Evolutionary conservation across 2,329 filamentous ascomycete species (phyloP).

Genomic region (Pseudofabraea citricarpa): DNA sequence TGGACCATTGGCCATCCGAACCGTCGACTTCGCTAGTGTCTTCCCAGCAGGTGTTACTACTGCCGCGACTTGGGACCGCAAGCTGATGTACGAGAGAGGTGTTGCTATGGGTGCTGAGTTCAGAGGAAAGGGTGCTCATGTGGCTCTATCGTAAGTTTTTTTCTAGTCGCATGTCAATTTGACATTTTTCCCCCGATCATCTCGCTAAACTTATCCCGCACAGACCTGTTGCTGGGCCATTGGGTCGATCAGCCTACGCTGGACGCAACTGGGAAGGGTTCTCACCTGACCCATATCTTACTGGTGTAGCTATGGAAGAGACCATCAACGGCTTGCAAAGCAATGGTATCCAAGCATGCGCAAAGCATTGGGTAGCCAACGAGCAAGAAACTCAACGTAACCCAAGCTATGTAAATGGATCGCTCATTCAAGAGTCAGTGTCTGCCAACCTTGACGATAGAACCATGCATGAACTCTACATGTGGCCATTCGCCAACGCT

Average conservation of each 20-base stretch:
- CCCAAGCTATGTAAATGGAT: background rate
- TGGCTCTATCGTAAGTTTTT: constrained; percentile 48
- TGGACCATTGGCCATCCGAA: constrained; percentile 63
- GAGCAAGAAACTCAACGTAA: constrained; percentile 45
- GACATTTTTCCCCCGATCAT: background rate
- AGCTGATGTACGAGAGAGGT: constrained; percentile 48
- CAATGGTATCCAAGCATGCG: constrained; percentile 29
- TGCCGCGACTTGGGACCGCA: constrained; percentile 63
- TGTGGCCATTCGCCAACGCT: constrained; percentile 75
- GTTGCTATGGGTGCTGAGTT: constrained; percentile 52
- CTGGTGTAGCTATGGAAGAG: constrained; percentile 26
- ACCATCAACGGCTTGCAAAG: constrained; percentile 30
- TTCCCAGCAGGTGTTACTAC: constrained; percentile 65
- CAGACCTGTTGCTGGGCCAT: constrained; percentile 37
- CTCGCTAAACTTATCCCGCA: background rate
- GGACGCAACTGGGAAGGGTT: constrained; percentile 36
- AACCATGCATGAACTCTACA: constrained; percentile 70
- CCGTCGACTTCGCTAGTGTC: constrained; percentile 65
- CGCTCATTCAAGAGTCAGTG: constrained; percentile 49
- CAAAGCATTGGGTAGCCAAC: constrained; percentile 40
- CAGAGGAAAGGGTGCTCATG: constrained; percentile 69
- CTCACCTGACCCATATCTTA: constrained; percentile 29
- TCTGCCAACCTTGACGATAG: constrained; percentile 68
- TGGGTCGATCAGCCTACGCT: constrained; percentile 41
- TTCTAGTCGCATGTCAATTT: background rate